Conservation (phyloP, 129 eudicot species). For the Chrysanthemum makinoi region DNA sequence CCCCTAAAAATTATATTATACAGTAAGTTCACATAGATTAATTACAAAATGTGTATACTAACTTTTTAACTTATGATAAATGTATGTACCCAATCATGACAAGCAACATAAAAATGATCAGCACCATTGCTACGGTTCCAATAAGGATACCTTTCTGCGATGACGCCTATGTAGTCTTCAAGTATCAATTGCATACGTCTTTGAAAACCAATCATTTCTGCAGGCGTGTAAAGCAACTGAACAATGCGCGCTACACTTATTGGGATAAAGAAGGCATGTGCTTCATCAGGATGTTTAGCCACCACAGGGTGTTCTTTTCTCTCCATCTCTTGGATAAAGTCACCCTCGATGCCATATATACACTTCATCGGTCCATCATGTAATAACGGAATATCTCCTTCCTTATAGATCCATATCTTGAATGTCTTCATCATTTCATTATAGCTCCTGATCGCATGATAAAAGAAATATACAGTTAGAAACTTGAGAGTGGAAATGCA, state of each 20-base stretch:
- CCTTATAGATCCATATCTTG: constrained; percentile 64
- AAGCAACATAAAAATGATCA: neutral
- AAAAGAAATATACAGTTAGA: too few species aligned
- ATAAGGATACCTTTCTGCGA: neutral
- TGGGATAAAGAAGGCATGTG: constrained; percentile 59
- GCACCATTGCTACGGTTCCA: constrained; percentile 4
- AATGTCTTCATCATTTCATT: constrained; percentile 64
- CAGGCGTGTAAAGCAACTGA: constrained; percentile 33
- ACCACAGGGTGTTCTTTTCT: constrained; percentile 34
- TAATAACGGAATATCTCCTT: constrained; percentile 78
- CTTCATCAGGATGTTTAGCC: constrained; percentile 60
- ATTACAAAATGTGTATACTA: neutral
- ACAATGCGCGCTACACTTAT: constrained; percentile 66
- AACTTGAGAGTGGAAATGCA: too few species aligned
- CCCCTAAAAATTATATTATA: constrained; percentile 30
- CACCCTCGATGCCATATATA: constrained; percentile 65
- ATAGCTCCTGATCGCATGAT: constrained; percentile 52
- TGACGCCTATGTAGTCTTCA: neutral
- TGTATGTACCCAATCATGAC: neutral
- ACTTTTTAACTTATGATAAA: neutral
- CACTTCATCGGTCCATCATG: constrained; percentile 65
- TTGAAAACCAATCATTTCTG: constrained; percentile 9
- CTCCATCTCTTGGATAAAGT: constrained; percentile 62
- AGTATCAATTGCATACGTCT: neutral
- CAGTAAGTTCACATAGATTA: neutral